Conservation (phyloP, 1,139 yeast species). For the Pneumocystis sp. region DNA sequence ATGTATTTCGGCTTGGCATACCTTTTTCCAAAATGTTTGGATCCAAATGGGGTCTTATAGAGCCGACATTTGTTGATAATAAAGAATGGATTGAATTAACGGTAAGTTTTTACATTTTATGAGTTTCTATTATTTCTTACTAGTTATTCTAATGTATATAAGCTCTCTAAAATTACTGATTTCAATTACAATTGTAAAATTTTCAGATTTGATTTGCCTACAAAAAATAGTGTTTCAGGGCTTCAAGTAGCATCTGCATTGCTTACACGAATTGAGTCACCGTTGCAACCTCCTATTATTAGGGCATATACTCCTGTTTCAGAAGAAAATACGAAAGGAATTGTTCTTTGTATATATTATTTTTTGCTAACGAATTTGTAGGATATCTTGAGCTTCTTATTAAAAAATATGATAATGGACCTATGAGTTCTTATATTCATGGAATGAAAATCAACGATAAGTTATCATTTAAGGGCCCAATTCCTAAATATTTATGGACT, state of each 20-base stretch:
- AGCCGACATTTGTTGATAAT: constrained; percentile 10
- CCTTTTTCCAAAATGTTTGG: not conserved
- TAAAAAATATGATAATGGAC: constrained; percentile 72
- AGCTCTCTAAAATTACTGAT: constrained; percentile 4
- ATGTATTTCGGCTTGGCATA: not conserved
- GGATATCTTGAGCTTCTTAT: constrained; percentile 35
- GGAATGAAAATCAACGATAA: constrained; percentile 61
- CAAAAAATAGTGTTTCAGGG: constrained; percentile 58
- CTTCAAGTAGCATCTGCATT: constrained; percentile 67
- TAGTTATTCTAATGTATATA: constrained; percentile 26
- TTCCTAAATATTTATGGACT: constrained; percentile 81
- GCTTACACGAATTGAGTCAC: constrained; percentile 57
- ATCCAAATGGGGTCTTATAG: not conserved
- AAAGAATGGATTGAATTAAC: constrained; percentile 65
- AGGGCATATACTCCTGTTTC: constrained; percentile 95
- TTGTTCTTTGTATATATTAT: constrained; percentile 24
- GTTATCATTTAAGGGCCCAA: constrained; percentile 86
- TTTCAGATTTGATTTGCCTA: constrained; percentile 57
- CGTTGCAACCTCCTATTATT: constrained; percentile 71
- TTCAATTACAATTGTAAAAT: constrained; percentile 36
- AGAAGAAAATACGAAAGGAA: constrained; percentile 54
- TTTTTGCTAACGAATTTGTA: not conserved
- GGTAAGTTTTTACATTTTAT: constrained; percentile 22
- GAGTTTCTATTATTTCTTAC: constrained; percentile 33
- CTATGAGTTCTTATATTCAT: constrained; percentile 65